These are phyloP conservation scores for Trypanosoma melophagium DNA, from an alignment of 208 protist genomes.

Conservation along the genomic window DNA sequence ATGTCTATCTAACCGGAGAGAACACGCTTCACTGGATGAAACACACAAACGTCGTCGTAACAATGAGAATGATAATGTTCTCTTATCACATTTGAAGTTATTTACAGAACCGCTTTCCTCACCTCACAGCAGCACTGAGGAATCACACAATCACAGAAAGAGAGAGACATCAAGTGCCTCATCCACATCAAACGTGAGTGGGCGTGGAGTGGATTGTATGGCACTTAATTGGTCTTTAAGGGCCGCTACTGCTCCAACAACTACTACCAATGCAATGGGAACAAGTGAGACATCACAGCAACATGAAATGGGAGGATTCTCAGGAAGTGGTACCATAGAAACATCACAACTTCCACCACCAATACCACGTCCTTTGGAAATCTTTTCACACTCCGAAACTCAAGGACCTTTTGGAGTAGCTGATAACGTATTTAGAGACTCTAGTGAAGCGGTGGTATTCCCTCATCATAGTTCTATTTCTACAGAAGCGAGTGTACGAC, in stretches of 20 bases:
- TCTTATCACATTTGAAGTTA: background rate
- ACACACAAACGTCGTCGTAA: background rate
- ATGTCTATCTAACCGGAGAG: too few species aligned
- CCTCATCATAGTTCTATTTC: background rate
- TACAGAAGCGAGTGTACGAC: background rate
- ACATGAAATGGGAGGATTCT: background rate
- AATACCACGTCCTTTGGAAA: too few species aligned
- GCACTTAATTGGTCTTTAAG: slow-evolving; percentile 29
- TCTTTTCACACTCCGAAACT: too few species aligned
- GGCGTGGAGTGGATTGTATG: slow-evolving; percentile 25
- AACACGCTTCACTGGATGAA: too few species aligned
- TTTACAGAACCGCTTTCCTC: too few species aligned
- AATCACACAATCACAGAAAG: background rate
- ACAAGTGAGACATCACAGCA: background rate
- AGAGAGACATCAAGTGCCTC: background rate
- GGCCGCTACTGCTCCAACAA: slow-evolving; percentile 9
- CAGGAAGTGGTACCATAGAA: too few species aligned
- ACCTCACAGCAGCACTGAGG: background rate
- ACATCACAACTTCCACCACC: too few species aligned
- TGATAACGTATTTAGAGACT: too few species aligned
- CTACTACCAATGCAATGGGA: background rate
- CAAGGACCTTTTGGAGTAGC: too few species aligned
- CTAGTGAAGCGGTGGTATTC: background rate
- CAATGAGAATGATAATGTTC: background rate
- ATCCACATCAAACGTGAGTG: background rate